phyloP scores from a whole-genome alignment of 805 yeast genomes.

The Hermanozyma aechmeae region DNA sequence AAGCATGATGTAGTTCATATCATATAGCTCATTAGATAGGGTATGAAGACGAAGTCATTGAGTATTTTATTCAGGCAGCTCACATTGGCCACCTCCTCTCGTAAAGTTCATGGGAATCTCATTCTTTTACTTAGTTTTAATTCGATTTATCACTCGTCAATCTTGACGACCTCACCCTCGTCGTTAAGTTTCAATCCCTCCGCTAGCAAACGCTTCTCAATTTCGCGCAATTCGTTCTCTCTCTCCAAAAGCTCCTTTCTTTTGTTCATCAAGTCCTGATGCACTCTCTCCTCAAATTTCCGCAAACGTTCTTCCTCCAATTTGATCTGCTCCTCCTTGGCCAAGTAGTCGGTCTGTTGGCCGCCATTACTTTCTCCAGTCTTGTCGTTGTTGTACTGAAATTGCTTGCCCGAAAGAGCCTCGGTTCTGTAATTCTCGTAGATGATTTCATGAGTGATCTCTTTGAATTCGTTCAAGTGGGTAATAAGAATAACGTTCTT shows the following conservation, averaged over 20 bases:
- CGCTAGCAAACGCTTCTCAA: constrained; percentile 58
- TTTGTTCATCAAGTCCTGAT: constrained; percentile 73
- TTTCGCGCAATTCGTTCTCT: constrained; percentile 76
- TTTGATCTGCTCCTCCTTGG: constrained; percentile 83
- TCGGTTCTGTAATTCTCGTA: constrained; percentile 89
- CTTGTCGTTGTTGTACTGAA: constrained; percentile 25
- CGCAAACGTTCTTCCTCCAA: constrained; percentile 82
- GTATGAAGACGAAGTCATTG: too few relatives aligned
- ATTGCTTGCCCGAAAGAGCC: constrained; percentile 59
- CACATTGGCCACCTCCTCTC: too few relatives aligned
- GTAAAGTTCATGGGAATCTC: too few relatives aligned
- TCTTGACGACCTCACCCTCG: constrained; percentile 5
- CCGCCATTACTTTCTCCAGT: constrained; percentile 1
- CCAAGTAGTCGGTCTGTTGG: constrained; percentile 21
- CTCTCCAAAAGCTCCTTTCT: constrained; percentile 76
- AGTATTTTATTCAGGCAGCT: too few relatives aligned
- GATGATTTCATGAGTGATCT: constrained; percentile 74
- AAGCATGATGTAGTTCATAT: too few relatives aligned
- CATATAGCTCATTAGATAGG: too few relatives aligned
- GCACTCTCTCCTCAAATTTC: constrained; percentile 82
- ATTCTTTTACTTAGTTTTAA: too few relatives aligned
- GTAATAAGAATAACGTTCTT: constrained; percentile 74
- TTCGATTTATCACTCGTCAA: neutral
- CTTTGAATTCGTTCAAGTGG: constrained; percentile 83
- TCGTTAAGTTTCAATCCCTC: constrained; percentile 41